Base-by-base conservation (phyloP, 208 protist genomes). In the Tritrichomonas musculus region DNA sequence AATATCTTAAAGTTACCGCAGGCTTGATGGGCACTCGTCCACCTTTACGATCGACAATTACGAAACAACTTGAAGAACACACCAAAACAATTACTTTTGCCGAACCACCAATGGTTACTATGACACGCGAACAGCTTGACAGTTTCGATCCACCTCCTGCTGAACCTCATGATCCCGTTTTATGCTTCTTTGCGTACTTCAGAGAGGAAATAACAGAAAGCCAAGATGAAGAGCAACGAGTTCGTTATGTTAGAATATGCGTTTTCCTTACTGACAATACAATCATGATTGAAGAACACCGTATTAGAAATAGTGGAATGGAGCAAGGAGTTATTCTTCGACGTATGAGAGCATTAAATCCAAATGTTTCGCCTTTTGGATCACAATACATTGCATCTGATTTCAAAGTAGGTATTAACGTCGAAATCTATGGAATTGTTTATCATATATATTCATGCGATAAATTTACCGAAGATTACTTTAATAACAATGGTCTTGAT, bases 161-260 rank as follows among this genome's bases (percentile, higher is more conserved):
- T 4, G 49, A 17, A 20, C 9, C 49, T 44, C 8, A 53, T 8
- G 11, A 5, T 64, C 5, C 4, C 92, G 97, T 98, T 22, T 96
- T 99, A 41, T 96, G 97, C 77, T 99, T 98, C 94, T 97, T 97
- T 93, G 97, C 95, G 44, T 99, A 97, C 95, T 98, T 98, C 95
- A 95, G 96, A 49, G 98, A 99, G 95, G 94, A 95, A 11, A 97
- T 99, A 41, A 94, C 96, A 82, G 97, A 98, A 94, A 97, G 96
- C 88, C 94, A 93, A 1, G 64, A 97, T 0, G 98, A 99, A 95
- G 94, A 94, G 47, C 94, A 93, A 55, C 96, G 98, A 80, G 95
- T 99, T 66, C 96, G 97, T 92, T 97, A 97, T 92, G 97, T 97
- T 88, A 96, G 96, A 92, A 95, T 99, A 27, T 95, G 97, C 92